Percentiles rank a stretch among this genome's conserved stretches.
Conservation (phyloP, 169 alveolate species). For the Cryptosporidium muris region DNA sequence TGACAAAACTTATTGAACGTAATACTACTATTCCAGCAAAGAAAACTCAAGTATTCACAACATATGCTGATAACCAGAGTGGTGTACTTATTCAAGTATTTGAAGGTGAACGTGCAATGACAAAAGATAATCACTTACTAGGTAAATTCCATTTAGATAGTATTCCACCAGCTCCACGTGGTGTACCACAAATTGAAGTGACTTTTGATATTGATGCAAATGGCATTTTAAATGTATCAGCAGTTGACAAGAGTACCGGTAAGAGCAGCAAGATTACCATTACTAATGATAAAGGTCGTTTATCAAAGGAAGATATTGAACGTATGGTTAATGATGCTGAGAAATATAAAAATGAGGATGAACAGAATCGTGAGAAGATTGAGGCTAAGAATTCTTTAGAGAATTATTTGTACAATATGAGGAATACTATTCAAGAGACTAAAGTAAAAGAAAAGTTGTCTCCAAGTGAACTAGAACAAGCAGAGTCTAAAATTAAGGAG, state of each 20-base stretch:
- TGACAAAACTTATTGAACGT: conserved; percentile 91
- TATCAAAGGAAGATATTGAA: conserved; percentile 93
- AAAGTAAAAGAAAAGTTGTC: conserved; percentile 92
- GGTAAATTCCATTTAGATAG: conserved; percentile 97
- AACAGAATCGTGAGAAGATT: conserved; percentile 85
- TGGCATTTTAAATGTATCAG: conserved; percentile 95
- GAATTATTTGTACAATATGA: conserved; percentile 92
- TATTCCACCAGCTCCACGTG: conserved; percentile 98
- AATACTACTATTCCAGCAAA: conserved; percentile 95
- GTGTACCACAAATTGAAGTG: conserved; percentile 97
- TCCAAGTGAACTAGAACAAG: conserved; percentile 86
- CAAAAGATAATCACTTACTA: conserved; percentile 95
- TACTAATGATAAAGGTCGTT: conserved; percentile 96
- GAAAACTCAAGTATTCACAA: conserved; percentile 92
- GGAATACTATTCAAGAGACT: conserved; percentile 90
- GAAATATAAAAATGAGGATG: conserved; percentile 94
- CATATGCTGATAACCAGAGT: conserved; percentile 95
- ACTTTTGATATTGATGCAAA: conserved; percentile 96
- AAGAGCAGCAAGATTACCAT: conserved; percentile 93
- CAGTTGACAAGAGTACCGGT: conserved; percentile 95
- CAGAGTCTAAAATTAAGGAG: conserved; percentile 87
- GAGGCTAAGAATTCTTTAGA: conserved; percentile 94
- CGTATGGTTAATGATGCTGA: conserved; percentile 96
- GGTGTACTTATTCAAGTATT: conserved; percentile 95
- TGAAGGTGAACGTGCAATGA: conserved; percentile 97